Conservation (phyloP, 1,284 basidiomycete genomes). For the Pholiota adiposa region DNA sequence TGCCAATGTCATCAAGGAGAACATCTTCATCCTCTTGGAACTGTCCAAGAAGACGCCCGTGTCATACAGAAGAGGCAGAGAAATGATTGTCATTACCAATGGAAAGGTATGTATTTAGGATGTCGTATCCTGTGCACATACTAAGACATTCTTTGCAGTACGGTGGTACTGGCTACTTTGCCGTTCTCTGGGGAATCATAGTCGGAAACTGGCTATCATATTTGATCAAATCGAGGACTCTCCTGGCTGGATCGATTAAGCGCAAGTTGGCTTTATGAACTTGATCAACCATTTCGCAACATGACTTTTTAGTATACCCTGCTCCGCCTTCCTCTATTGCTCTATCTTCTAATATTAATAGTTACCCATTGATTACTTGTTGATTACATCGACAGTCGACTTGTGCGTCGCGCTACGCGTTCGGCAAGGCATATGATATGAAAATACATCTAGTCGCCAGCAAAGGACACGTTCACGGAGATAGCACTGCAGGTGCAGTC, state of each 20-base stretch:
- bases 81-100: conserved; percentile 57
- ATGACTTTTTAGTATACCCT: too few relatives aligned
- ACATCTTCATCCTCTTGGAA: conserved; percentile 41
- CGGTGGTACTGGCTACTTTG: conserved; percentile 13
- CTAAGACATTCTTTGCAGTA: conserved; percentile 1
- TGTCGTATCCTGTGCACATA: neutral
- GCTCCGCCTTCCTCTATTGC: too few relatives aligned
- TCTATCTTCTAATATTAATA: too few relatives aligned
- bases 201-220: conserved; percentile 13
- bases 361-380: too few relatives aligned
- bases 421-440: too few relatives aligned
- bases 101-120: conserved; percentile 35
- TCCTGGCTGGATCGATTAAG: conserved; percentile 11
- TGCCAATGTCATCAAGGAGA: conserved; percentile 45
- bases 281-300: neutral
- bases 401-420: too few relatives aligned
- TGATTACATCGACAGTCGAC: too few relatives aligned
- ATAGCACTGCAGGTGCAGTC: too few relatives aligned
- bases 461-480: too few relatives aligned
- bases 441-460: too few relatives aligned
- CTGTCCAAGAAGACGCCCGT: conserved; percentile 37
- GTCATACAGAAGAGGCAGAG: conserved; percentile 48
- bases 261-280: neutral
- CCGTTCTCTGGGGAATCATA: conserved; percentile 17
- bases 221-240: conserved; percentile 14